Conservation (phyloP, 257 asterid genomes). For the Capsicum rhomboideum region DNA sequence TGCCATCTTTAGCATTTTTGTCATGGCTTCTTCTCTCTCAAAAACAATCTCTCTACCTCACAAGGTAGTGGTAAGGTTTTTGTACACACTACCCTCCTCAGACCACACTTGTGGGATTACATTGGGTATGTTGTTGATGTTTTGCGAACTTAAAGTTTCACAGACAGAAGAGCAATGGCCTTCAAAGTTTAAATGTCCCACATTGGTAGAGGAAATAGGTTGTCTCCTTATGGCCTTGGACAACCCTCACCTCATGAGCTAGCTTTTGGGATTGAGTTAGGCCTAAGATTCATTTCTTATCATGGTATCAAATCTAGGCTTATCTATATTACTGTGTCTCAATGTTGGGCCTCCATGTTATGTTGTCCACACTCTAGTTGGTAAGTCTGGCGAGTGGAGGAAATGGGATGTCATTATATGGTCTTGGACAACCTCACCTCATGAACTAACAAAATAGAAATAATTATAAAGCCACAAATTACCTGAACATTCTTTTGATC, state of each 20-base stretch:
- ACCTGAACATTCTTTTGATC: conserved; percentile 98
- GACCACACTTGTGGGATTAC: too few species aligned
- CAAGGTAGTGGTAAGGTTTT: too few species aligned
- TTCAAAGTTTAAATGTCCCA: not conserved
- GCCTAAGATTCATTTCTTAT: not conserved
- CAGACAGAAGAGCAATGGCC: not conserved
- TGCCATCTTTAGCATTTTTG: too few species aligned
- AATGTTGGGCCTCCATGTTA: not conserved
- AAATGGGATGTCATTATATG: not conserved
- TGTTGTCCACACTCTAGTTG: not conserved
- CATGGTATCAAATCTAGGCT: not conserved
- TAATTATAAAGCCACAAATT: not conserved
- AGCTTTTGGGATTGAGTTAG: not conserved
- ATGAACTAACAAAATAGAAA: not conserved
- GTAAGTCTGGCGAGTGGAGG: not conserved
- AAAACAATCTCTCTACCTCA: too few species aligned
- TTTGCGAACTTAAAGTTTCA: not conserved
- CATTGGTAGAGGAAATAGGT: not conserved
- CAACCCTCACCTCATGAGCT: not conserved
- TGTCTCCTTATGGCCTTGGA: not conserved
- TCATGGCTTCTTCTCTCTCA: too few species aligned
- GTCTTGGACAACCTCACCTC: not conserved
- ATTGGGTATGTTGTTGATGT: too few species aligned
- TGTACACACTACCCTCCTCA: too few species aligned
- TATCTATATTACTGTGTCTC: not conserved